Base-by-base conservation (phyloP, 495 filamentous ascomycete genomes). In the Penicillium herquei region DNA sequence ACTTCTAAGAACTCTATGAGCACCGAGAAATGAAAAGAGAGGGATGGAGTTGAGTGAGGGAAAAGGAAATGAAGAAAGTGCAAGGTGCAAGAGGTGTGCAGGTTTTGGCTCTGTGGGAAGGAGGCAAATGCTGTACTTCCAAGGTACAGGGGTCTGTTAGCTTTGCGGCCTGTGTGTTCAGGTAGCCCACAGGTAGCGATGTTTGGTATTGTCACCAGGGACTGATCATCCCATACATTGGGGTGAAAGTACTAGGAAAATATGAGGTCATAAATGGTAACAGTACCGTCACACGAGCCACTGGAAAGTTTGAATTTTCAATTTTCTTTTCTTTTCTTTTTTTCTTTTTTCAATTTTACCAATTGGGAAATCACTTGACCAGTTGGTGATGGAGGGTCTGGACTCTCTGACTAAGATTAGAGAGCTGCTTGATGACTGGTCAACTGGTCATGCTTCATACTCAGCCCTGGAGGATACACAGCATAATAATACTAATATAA, bases 1-100 rank as follows among this genome's bases (percentile, higher is more conserved):
- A 58, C 63, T 59, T 76, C 68, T 64, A 68, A 66, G 56, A 65
- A 67, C 70, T 72, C 71, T 73, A 73, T 66, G 69, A 72, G 66
- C 67, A 70, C 67, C 66, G 59, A 62, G 70, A 55, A 66, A 52
- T 56, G 60, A 66, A 52, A 58, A 55, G 64, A 51, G 56, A 64
- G 56, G 34, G 66, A 62, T 61, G 34, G 58, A 53, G 49, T 59
- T 55, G 46, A 50, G 56, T 52, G 34, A 40, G 26, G 64, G 54
- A 67, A 71, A 68, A 62, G 56, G 67, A 70, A 67, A 68, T 74
- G 52, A 60, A 58, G 57, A 47, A 58, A 40, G 34, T 41, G 39
- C 21, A 45, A 55, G 32, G 43, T 45, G 47, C 21, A 26, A 26
- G 41, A 49, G 56, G 55, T 44, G 47, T 43, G 49, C 53, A 52